These are phyloP conservation scores for Oryza nivara DNA, from an alignment of 176 grass and related monocot species.

Conservation along the genomic window DNA sequence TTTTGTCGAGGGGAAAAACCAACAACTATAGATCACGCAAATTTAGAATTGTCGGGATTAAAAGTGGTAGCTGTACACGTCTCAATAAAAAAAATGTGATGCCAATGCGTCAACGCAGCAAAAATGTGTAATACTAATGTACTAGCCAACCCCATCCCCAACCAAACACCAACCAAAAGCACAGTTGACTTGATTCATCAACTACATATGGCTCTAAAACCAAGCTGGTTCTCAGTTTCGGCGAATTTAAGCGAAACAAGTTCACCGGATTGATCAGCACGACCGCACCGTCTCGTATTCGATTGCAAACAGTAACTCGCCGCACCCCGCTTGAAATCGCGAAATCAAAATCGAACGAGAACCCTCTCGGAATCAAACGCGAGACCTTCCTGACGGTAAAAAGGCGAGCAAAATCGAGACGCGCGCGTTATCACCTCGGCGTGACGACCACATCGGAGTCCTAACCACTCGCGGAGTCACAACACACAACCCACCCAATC, in stretches of 20 bases:
- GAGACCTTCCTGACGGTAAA: no score
- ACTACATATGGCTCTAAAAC: conserved; percentile 24
- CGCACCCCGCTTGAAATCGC: background rate
- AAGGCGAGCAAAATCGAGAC: background rate
- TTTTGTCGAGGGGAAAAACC: background rate
- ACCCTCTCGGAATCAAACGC: background rate
- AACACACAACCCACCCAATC: no score
- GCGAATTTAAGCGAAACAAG: background rate
- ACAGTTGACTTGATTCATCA: conserved; percentile 41
- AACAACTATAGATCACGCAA: background rate
- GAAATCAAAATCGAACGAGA: conserved; percentile 4
- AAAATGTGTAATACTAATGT: background rate
- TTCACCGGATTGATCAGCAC: background rate
- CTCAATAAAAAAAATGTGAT: background rate
- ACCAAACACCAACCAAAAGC: background rate
- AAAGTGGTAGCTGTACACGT: background rate
- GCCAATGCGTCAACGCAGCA: conserved; percentile 7
- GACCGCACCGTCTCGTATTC: conserved; percentile 9
- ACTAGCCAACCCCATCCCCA: background rate
- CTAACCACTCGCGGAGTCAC: background rate
- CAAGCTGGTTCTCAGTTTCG: background rate
- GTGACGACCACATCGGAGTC: background rate
- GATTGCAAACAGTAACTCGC: background rate
- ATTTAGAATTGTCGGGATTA: background rate
- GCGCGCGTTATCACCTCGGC: background rate